Conservation (phyloP, 441 rosid genomes). For the Metrosideros polymorpha region DNA sequence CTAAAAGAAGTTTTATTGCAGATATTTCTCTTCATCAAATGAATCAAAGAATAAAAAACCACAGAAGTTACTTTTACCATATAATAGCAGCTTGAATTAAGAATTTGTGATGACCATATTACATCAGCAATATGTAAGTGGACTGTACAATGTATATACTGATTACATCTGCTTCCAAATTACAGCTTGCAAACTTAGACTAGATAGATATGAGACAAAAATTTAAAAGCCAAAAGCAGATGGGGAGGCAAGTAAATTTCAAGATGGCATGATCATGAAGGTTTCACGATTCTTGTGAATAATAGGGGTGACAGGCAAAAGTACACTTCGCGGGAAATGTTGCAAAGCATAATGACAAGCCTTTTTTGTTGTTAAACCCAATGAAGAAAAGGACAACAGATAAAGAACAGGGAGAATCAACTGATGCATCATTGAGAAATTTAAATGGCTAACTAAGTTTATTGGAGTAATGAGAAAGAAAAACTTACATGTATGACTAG, state of each 20-base stretch:
- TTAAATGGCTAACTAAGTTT: neutral
- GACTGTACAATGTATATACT: neutral
- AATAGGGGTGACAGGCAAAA: neutral
- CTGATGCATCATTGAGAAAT: neutral
- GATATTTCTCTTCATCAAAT: neutral
- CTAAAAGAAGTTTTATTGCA: neutral
- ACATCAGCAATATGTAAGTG: neutral
- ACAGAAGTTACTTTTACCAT: neutral
- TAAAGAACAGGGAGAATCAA: neutral
- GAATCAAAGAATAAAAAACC: neutral
- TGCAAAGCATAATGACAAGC: neutral
- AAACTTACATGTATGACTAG: constrained; percentile 89
- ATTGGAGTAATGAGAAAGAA: neutral
- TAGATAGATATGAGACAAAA: neutral
- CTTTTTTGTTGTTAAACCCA: neutral
- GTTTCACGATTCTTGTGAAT: neutral
- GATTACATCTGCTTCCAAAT: neutral
- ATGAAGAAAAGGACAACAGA: neutral
- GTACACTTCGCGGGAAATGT: neutral
- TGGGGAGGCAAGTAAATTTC: neutral
- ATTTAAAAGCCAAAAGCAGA: neutral
- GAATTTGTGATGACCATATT: neutral
- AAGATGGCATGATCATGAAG: neutral
- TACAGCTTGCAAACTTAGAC: neutral
- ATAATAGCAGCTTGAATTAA: neutral